Conservation (phyloP, 2,329 filamentous ascomycete species). For the Aspergillus japonicus region DNA sequence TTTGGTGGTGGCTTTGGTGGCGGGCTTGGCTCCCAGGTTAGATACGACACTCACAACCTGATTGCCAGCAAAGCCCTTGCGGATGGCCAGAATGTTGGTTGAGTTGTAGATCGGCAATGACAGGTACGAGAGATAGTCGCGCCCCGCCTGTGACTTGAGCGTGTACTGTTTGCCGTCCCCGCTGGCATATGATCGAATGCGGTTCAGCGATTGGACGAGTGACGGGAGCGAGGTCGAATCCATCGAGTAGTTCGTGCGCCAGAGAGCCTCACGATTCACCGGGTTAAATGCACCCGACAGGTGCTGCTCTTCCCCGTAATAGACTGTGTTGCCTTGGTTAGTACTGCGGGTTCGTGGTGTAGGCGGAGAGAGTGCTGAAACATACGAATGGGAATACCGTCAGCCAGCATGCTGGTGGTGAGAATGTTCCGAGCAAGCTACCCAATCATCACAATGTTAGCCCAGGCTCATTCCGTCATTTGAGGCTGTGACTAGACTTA, state of each 20-base stretch:
- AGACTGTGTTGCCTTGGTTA: conserved; percentile 39
- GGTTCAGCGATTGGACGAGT: conserved; percentile 30
- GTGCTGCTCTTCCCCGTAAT: conserved; percentile 65
- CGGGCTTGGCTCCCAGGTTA: conserved; percentile 33
- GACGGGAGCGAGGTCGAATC: conserved; percentile 48
- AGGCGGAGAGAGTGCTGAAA: neutral
- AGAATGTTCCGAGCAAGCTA: conserved; percentile 57
- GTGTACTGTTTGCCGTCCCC: conserved; percentile 44
- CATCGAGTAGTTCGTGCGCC: conserved; percentile 54
- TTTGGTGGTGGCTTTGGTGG: conserved; percentile 5
- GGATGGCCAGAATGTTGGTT: conserved; percentile 43
- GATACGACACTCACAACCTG: conserved; percentile 43
- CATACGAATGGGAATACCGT: conserved; percentile 59
- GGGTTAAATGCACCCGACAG: conserved; percentile 52
- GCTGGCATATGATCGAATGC: conserved; percentile 42
- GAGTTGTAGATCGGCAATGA: conserved; percentile 42
- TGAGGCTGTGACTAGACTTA: neutral
- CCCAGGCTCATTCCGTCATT: neutral
- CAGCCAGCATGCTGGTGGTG: conserved; percentile 56
- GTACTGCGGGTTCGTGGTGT: neutral
- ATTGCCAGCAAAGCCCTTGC: conserved; percentile 40
- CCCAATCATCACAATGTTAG: neutral
- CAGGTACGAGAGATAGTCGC: conserved; percentile 20
- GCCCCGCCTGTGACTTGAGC: conserved; percentile 17
- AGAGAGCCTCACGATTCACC: conserved; percentile 55